Base-by-base conservation (phyloP, 257 asterid genomes). In the Leptodermis oblonga region DNA sequence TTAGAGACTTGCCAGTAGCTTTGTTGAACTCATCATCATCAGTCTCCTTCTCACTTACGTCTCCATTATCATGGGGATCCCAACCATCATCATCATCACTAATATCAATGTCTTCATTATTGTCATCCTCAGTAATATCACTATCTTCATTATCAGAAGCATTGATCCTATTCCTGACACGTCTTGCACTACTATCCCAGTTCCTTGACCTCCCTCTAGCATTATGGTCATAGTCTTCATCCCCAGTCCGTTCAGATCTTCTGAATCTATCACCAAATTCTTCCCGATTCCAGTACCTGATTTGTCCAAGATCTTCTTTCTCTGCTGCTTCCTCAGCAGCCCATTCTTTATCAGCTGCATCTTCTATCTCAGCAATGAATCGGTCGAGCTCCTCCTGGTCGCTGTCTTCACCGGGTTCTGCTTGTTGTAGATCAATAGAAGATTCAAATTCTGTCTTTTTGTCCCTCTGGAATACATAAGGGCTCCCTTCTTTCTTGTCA, bases 311-410 rank as follows among this genome's bases (percentile, higher is more conserved):
- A 65, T 94, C 96, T 82, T 89, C 97, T 70, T 88, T 78, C 76
- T 94, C 98, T 8, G 92, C 93, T 45, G 80, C 96, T 87, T 94
- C 97, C 84, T 94, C 98, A 36, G 73, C 93, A 30, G 87, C 98
- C 98, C 98, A 94, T 81, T 91, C 99, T 73, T 87, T 85, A 80
- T 91, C 96, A 74, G 98, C 99, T 1, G 97, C 97, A 65, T 88
- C 92, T 86, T 91, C 99, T 67, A 94, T 89, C 74, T 94, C 98
- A 67, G 97, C 97, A 72, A 94, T 94, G 82, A 94, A 94, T 30
- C 83, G 79, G 55, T 94, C 99, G 62, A 94, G 99, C 74, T 91
- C 97, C 83, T 94, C 99, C 79, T 94, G 96, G 61, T 91, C 97
- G 71, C 97, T 94, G 65, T 94, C 99, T 43, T 85, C 96, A 28